Base-by-base conservation (phyloP, 352 stramenopile species). In the Phytopythium chamaehyphon region DNA sequence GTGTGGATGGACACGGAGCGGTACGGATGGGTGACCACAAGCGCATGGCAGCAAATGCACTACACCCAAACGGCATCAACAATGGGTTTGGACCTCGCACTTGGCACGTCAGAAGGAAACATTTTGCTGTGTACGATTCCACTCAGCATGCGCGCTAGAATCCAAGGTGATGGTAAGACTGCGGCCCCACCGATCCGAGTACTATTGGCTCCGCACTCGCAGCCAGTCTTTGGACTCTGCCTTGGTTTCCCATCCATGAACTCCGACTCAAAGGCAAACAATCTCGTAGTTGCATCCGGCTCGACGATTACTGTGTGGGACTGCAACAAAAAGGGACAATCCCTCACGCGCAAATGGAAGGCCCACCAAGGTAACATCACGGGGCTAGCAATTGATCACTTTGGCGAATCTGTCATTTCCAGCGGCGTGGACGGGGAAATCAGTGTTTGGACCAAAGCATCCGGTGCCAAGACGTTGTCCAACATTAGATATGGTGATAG, bases 291-390 rank as follows among this genome's bases (percentile, higher is more conserved):
- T 1, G 80, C 71, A 0, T 86, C 75, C 2, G 83, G 83, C 2
- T 83, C 66, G 40, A 79, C 68, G 5, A 81, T 93, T 18, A 86
- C 80, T 0, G 76, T 90, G 12, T 93, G 80, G 80, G 71, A 87
- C 42, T 35, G 85, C 28, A 79, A 78, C 31, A 73, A 79, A 42
- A 79, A 86, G 40, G 69, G 64, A 6, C 44, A 48, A 5, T 47
- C 59, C 36, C 57, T 57, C 10, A 59, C 57, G 6, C 33, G 55
- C 9, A 68, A 69, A 47, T 91, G 80, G 83, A 75, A 76, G 21
- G 80, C 83, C 2, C 83, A 93, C 37, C 62, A 78, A 6, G 78
- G 78, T 7, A 90, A 89, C 47, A 66, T 93, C 23, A 88, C 80
- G 15, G 71, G 71, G 0, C 40, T 93, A 6, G 75, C 69, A 24